Base-by-base conservation (phyloP, 345 rosid species). In the Rhodamnia rubescens region DNA sequence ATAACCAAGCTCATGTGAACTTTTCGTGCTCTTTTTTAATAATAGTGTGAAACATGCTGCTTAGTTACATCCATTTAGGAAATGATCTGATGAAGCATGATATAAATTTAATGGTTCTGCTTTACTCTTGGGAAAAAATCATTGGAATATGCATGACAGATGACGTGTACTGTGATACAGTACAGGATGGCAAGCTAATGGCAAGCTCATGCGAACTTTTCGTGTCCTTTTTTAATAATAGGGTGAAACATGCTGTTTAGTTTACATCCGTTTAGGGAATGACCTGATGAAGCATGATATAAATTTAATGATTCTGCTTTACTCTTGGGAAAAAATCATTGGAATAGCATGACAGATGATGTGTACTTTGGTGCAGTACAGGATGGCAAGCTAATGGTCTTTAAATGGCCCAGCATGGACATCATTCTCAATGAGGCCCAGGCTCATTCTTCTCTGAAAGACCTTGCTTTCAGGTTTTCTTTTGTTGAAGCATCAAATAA, bases 381-480 rank as follows among this genome's bases (percentile, higher is more conserved):
- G 98, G 98, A 97, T 91, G 99, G 99, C 81, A 90, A 86, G 87
- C 90, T 97, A 89, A 93, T 96, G 88, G 90, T 95, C 90, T 94
- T 95, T 89, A 92, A 93, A 89, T 97, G 99, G 99, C 98, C 98
- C 84, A 89, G 96, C 91, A 92, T 97, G 98, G 93, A 91, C 55
- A 87, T 83, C 26, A 88, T 92, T 88, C 90, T 95, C 53, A 84
- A 94, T 52, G 95, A 94, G 89, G 91, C 89, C 83, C 61, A 95
- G 88, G 95, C 95, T 84, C 98, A 93, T 91, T 22, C 91, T 51
- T 90, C 95, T 18, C 87, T 94, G 21, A 94, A 94, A 88, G 92
- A 92, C 92, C 85, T 95, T 82, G 90, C 92, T 89, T 96, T 98
- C 94, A 96, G 99, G 99, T 97, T 51, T 82, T 14, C 44, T 8